These are phyloP conservation scores for Ophiostoma sp. DNA, from an alignment of 2,329 filamentous ascomycete genomes.

Conservation along the genomic window DNA sequence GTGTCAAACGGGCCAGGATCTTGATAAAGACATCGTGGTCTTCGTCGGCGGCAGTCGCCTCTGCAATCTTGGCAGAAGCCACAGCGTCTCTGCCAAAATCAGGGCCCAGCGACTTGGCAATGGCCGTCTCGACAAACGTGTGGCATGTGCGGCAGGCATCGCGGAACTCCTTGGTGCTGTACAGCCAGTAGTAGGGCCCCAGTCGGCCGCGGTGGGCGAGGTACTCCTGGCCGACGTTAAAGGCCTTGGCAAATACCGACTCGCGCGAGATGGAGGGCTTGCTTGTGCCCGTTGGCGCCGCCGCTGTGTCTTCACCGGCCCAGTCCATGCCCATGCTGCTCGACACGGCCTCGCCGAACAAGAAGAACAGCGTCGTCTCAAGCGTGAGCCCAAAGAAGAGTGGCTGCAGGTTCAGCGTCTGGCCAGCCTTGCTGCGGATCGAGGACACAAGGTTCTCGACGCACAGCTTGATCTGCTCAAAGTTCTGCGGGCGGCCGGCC, in stretches of 20 bases:
- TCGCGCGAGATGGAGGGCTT: not conserved
- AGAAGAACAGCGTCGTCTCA: slow-evolving; percentile 14
- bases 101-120: not conserved
- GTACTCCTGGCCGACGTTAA: slow-evolving; percentile 8
- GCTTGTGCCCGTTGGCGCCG: not conserved
- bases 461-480: slow-evolving; percentile 17
- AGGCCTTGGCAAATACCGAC: slow-evolving; percentile 1
- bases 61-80: not conserved
- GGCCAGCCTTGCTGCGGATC: not conserved
- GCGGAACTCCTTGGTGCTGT: slow-evolving; percentile 3
- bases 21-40: slow-evolving; percentile 1
- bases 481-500: slow-evolving; percentile 3
- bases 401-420: slow-evolving; percentile 15
- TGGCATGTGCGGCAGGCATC: slow-evolving; percentile 5
- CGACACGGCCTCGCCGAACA: slow-evolving; percentile 9
- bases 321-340: slow-evolving; percentile 10
- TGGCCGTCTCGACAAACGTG: not conserved
- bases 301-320: not conserved
- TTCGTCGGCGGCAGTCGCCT: not conserved
- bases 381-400: slow-evolving; percentile 19
- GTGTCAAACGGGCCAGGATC: slow-evolving; percentile 4
- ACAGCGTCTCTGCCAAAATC: not conserved
- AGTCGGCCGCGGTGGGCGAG: slow-evolving; percentile 14
- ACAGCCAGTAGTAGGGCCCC: slow-evolving; percentile 16
- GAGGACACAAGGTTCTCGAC: not conserved